Base-by-base conservation (phyloP, 768 basidiomycete genomes). In the Trametes gibbosa region DNA sequence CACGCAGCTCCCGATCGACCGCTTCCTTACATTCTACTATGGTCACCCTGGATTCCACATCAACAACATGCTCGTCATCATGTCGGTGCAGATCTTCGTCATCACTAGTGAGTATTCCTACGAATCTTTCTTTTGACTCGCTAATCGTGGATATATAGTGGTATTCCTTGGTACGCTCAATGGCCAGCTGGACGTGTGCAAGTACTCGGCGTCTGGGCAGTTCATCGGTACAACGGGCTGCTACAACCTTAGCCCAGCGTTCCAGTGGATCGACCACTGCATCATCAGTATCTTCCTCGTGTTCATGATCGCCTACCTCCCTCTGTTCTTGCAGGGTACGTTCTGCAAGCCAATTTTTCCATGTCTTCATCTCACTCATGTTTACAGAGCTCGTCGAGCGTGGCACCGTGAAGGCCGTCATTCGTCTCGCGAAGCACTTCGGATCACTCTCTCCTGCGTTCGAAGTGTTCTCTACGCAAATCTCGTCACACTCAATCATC, bases 41-140 rank as follows among this genome's bases (percentile, higher is more conserved):
- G 95, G 94, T 47, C 97, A 98, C 73, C 97, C 97, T 45, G 97
- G 93, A 53, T 99, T 99, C 88, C 97, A 98, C 71, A 96, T 99
- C 78, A 98, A 99, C 82, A 99, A 98, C 73, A 98, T 98, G 85
- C 79, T 98, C 71, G 90, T 99, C 74, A 99, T 99, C 70, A 75
- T 97, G 64, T 96, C 97, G 39, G 92, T 98, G 25, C 96, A 98
- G 73, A 77, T 95, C 59, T 98, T 99, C 82, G 83, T 98, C 68
- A 79, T 96, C 53, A 92, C 94, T 5, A 84, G 92, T 93, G 69
- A 66, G 91, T 83, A 13, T 9, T 23, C 14, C 8, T 45, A 14
- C 19, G 43, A 12, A 13, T 45, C 16, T 40, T 19, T n/a, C 13
- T 21, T 48, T 16, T 37, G 21, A 43, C 50, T 55, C 40, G 52